A percentile compares a stretch with the other conserved stretches of the same genome.
Evolutionary conservation across 805 yeast species (phyloP).

Genomic region (Nakazawaea populi): DNA sequence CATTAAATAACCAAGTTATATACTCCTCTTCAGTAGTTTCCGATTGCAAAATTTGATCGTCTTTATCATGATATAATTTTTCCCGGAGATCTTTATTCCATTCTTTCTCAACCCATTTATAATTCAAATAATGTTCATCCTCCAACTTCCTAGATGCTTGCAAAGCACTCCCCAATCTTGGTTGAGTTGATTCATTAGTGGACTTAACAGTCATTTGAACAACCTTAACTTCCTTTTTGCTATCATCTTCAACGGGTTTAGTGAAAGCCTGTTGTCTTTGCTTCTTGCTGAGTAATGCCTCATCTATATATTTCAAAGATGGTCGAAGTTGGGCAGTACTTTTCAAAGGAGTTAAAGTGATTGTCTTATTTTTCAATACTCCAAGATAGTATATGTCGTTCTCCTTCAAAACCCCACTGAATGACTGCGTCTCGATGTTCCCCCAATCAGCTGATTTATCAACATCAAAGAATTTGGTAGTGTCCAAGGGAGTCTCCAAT

Average conservation of each 20-base stretch:
- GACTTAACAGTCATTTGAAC: slow-evolving; percentile 75
- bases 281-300: slow-evolving; percentile 33
- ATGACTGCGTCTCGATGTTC: slow-evolving; percentile 50
- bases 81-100: slow-evolving; percentile 20
- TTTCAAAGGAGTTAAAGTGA: slow-evolving; percentile 56
- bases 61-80: slow-evolving; percentile 14
- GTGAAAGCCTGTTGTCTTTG: slow-evolving; percentile 18
- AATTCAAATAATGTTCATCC: slow-evolving; percentile 44
- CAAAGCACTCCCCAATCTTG: slow-evolving; percentile 64
- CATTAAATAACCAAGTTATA: slow-evolving; percentile 21
- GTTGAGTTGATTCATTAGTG: slow-evolving; percentile 48
- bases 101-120: slow-evolving; percentile 36
- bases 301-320: slow-evolving; percentile 73
- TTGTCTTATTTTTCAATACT: slow-evolving; percentile 35
- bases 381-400: slow-evolving; percentile 49
- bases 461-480: slow-evolving; percentile 59
- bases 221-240: slow-evolving; percentile 44
- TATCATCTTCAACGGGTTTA: slow-evolving; percentile 12
- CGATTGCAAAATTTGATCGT: slow-evolving; percentile 19
- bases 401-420: slow-evolving; percentile 63
- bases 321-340: slow-evolving; percentile 78
- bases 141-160: slow-evolving; percentile 56
- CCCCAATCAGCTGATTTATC: slow-evolving; percentile 62
- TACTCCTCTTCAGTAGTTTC: slow-evolving; percentile 25
- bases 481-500: slow-evolving; percentile 71